Evolutionary conservation across 2,329 filamentous ascomycete genomes (phyloP), one percentile per base, ranked within the genome.

Genomic region (Magnaporthiopsis rhizophila): DNA sequence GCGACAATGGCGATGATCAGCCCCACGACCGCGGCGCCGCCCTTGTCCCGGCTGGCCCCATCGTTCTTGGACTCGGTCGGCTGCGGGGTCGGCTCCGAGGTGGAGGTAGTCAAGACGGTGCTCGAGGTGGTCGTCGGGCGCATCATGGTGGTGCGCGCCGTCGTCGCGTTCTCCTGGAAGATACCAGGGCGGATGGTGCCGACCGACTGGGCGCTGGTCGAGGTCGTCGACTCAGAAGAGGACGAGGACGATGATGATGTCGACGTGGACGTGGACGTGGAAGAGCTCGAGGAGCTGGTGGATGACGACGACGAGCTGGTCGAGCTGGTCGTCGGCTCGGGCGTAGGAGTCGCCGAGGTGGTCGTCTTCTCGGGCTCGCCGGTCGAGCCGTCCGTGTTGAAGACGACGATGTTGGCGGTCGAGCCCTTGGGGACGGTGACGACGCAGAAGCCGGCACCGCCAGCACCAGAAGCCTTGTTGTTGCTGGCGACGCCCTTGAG

Each of bases 401-500:
- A 85, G 56, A 90, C 84, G 32, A 91, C 83, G 67, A 93, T 85
- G 70, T 85, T 86, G 58, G 89, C 90, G 64, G 81, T 85, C 61
- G 76, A 75, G 32, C 90, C 90, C 69, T 84, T 83, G 58, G 86
- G 80, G 21, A 92, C 86, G 18, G 90, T 93, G 15, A 90, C 90
- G 61, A 92, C 89, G 70, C 90, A 94, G 75, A 91, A 93, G 58
- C 80, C 78, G 24, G 86, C 84, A 69, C 83, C 86, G 36, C 89
- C 89, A 21, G 89, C 90, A 62, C 90, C 89, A 21, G 76, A 75
- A 56, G 83, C 78, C 36, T 76, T 72, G 26, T 81, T 74, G 24
- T 80, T 74, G 70, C 87, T 89, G 11, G 75, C 79, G 65, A 92
- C 85, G 58, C 81, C 80, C 63, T 85, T 86, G 64, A 86, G 79